Base-by-base conservation (phyloP, 2,329 filamentous ascomycete species). In the Xylaria sp. region DNA sequence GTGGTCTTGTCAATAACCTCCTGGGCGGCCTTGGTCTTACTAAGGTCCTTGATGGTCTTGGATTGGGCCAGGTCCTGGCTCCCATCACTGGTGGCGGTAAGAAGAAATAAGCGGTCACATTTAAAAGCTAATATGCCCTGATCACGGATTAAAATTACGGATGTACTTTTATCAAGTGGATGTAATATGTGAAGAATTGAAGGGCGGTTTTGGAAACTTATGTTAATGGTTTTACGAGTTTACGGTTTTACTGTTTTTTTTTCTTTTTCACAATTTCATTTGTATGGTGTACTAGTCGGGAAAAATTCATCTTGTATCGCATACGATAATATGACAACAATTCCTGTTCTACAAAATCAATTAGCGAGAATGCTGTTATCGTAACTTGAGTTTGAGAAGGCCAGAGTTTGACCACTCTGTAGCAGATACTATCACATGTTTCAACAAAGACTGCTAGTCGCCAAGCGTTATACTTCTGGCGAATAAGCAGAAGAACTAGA, bases 11-110 rank as follows among this genome's bases (percentile, higher is more conserved):
- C 73, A 92, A 95, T 71, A 90, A 90, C 58, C 83, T 97, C 3
- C 86, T 97, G 1, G 92, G 92, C 65, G 91, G 91, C 1, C 81
- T 96, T 23, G 93, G 93, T 15, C 85, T 97, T 67, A 89, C 90
- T 80, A 92, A 92, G 78, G 83, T 96, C 23, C 86, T 97, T 17
- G 88, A 89, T 7, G 87, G 91, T 1, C 86, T 97, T 33, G 94
- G 94, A 70, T 81, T 94, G 0, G 85, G 86, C 3, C 75, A 78
- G 0, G 71, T 86, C 28, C 80, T 83, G 4, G 79, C 79, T 4
- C 76, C 81, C 0, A 69, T 86, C 60, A 83, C 82, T 9, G 84
- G 63, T 44, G 63, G 83, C 38, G 63, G 83, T 9, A 81, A 84
- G 78, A 82, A 84, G 71, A 79, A 79, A 66, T 74, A 67, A 54